These are phyloP conservation scores for Recurvomyces mirabilis DNA, from an alignment of 495 filamentous ascomycete genomes.

Conservation along the genomic window DNA sequence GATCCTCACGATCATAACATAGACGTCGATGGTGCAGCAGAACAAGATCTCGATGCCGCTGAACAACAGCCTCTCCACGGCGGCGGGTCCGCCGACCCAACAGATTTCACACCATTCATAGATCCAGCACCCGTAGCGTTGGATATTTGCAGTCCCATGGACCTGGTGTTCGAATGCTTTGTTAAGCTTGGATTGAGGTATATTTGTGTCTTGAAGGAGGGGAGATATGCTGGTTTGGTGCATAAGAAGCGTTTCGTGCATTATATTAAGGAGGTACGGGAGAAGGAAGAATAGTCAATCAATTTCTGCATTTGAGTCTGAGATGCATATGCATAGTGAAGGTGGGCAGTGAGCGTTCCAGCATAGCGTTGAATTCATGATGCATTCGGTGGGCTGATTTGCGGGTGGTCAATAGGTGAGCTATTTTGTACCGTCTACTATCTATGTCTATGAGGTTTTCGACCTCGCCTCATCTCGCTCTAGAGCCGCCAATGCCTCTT, in stretches of 20 bases:
- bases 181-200: slow-evolving; percentile 88
- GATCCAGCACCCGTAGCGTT: slow-evolving; percentile 83
- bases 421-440: too few species aligned
- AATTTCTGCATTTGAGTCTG: too few species aligned
- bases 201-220: slow-evolving; percentile 76
- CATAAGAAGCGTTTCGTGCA: slow-evolving; percentile 98
- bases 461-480: slow-evolving; percentile 13
- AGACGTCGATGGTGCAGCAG: slow-evolving; percentile 32
- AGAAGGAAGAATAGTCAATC: slow-evolving; percentile 3
- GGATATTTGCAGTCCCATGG: slow-evolving; percentile 83
- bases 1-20: slow-evolving; percentile 23
- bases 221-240: slow-evolving; percentile 75
- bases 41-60: not conserved
- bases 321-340: too few species aligned
- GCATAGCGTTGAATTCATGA: too few species aligned
- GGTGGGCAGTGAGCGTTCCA: too few species aligned
- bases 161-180: slow-evolving; percentile 94
- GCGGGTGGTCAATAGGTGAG: too few species aligned
- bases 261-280: slow-evolving; percentile 72
- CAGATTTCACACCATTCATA: slow-evolving; percentile 82
- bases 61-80: not conserved
- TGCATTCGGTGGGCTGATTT: too few species aligned
- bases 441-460: too few species aligned
- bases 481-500: slow-evolving; percentile 14
- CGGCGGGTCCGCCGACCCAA: slow-evolving; percentile 38